Conservation (phyloP, 768 basidiomycete genomes). For the Arthromyces matolae region DNA sequence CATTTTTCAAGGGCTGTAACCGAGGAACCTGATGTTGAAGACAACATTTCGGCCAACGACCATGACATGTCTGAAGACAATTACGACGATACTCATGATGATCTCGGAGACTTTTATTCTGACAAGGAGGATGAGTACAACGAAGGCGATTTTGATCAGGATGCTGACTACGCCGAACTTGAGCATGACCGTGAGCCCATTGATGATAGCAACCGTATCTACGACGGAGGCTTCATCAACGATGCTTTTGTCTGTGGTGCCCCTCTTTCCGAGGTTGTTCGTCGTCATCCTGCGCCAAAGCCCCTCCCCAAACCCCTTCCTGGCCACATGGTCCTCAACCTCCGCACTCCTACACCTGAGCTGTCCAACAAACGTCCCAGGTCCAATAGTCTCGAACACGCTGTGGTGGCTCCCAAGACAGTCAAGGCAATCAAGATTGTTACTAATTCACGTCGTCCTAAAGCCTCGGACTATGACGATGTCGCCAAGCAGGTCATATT, state of each 20-base stretch:
- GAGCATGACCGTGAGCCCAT: too few species aligned
- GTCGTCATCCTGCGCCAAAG: too few species aligned
- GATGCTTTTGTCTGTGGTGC: neutral
- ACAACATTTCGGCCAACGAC: too few species aligned
- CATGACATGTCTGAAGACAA: too few species aligned
- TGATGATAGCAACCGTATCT: neutral
- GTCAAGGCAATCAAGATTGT: neutral
- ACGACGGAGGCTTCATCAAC: neutral
- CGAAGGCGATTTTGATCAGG: too few species aligned
- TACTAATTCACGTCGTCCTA: slow-evolving; percentile 10
- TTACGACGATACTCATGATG: too few species aligned
- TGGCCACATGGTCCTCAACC: neutral
- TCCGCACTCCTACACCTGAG: neutral
- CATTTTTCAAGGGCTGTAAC: too few species aligned
- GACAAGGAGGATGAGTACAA: too few species aligned
- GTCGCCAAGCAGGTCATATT: slow-evolving; percentile 16
- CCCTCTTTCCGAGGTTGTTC: neutral
- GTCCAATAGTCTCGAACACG: neutral
- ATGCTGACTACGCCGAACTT: too few species aligned
- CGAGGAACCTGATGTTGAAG: too few species aligned
- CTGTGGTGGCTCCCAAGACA: neutral
- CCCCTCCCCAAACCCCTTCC: neutral
- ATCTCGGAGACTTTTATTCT: too few species aligned
- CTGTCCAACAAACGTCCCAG: neutral
- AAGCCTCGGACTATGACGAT: slow-evolving; percentile 16